Evolutionary conservation across 495 filamentous ascomycete species (phyloP).

Genomic region (Aspergillus steynii): DNA sequence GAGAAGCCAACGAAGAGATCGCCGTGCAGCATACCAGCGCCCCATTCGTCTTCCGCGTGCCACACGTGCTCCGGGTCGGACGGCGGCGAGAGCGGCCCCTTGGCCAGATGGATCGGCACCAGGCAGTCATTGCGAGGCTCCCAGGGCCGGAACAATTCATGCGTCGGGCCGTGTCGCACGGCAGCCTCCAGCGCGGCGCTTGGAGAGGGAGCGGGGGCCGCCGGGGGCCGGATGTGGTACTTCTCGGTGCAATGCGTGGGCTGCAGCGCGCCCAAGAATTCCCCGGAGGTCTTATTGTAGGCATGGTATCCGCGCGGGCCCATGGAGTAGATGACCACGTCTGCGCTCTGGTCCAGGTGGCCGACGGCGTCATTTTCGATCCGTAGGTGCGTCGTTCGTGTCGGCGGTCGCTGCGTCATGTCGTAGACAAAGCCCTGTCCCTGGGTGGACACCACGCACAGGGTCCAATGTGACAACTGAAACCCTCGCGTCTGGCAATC

Average conservation of each 20-base stretch:
- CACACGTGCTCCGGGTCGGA: slow-evolving; percentile 29
- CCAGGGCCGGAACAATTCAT: slow-evolving; percentile 15
- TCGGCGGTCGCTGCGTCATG: slow-evolving; percentile 39
- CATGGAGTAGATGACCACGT: slow-evolving; percentile 42
- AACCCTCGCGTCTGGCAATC: slow-evolving; percentile 42
- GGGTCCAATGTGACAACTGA: slow-evolving; percentile 39
- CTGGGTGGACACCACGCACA: slow-evolving; percentile 41
- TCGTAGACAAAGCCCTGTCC: slow-evolving; percentile 44
- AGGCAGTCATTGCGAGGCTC: slow-evolving; percentile 25
- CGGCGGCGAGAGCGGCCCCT: slow-evolving; percentile 31
- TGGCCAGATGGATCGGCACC: slow-evolving; percentile 25
- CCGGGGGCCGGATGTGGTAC: slow-evolving; percentile 36
- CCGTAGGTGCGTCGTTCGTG: slow-evolving; percentile 26
- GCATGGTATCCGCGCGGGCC: slow-evolving; percentile 37
- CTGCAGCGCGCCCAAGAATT: slow-evolving; percentile 30
- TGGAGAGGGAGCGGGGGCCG: slow-evolving; percentile 12
- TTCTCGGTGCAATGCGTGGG: slow-evolving; percentile 29
- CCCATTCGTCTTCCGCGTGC: slow-evolving; percentile 39
- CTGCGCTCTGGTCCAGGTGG: slow-evolving; percentile 39
- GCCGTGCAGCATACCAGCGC: slow-evolving; percentile 38
- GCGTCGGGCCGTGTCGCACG: slow-evolving; percentile 16
- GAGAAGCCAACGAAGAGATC: slow-evolving; percentile 42
- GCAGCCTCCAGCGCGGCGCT: slow-evolving; percentile 22
- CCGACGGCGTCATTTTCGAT: slow-evolving; percentile 38
- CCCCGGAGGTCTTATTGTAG: slow-evolving; percentile 33